A percentile compares a stretch with the other conserved stretches of the same genome.
Conservation (phyloP, 192 early-diverging fungal genomes). For the Diversispora epigaea region DNA sequence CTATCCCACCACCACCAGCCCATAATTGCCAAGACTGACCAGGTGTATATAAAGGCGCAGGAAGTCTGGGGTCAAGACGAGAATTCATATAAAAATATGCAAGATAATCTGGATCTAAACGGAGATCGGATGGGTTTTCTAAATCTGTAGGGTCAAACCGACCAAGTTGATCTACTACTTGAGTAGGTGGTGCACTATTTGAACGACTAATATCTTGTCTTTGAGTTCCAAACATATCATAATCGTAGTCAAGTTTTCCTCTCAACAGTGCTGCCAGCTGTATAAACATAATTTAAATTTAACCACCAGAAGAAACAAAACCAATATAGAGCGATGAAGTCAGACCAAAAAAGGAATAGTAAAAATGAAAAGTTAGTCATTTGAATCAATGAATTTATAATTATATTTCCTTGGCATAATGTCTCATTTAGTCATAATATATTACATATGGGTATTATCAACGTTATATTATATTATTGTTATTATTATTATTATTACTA, state of each 20-base stretch:
- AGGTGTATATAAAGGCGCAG: slow-evolving; percentile 61
- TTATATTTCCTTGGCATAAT: too few species aligned
- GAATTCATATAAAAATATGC: slow-evolving; percentile 58
- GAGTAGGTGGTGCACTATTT: slow-evolving; percentile 77
- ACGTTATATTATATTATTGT: neutral
- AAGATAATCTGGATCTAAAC: slow-evolving; percentile 65
- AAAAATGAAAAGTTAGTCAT: too few species aligned
- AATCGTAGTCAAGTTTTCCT: slow-evolving; percentile 52
- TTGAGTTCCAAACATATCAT: slow-evolving; percentile 34
- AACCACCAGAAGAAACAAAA: neutral
- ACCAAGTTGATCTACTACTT: slow-evolving; percentile 53
- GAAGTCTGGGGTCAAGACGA: slow-evolving; percentile 59
- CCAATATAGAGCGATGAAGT: neutral
- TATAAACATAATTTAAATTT: slow-evolving; percentile 4
- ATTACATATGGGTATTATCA: neutral
- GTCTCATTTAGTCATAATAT: too few species aligned
- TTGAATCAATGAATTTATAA: too few species aligned
- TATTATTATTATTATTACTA: too few species aligned
- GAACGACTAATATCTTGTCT: slow-evolving; percentile 59
- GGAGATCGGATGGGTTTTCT: slow-evolving; percentile 50
- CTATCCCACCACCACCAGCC: slow-evolving; percentile 39
- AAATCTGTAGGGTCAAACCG: slow-evolving; percentile 44
- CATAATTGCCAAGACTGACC: slow-evolving; percentile 69
- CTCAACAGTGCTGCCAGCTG: slow-evolving; percentile 55
- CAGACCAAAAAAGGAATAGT: neutral